A percentile compares a stretch with the other conserved stretches of the same genome.
These are phyloP conservation scores for Scedosporium aurantiacum DNA, from an alignment of 2,329 filamentous ascomycete species.

Conservation along the genomic window DNA sequence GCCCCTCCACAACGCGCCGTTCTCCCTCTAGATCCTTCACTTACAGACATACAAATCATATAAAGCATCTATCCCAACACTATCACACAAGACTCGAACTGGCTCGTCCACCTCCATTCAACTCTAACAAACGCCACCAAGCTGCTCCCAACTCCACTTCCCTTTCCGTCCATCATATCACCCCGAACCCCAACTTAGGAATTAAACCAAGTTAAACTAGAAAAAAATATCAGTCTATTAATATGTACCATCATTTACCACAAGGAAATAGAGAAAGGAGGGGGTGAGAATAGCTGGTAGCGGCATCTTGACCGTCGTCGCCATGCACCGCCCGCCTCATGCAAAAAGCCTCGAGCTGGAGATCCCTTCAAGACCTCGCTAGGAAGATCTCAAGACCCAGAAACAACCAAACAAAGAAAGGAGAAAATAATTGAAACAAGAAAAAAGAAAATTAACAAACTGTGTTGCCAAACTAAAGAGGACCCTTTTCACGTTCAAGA, in stretches of 20 bases:
- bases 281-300: background rate
- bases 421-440: background rate
- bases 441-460: background rate
- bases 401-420: background rate
- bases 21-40: too few relatives aligned
- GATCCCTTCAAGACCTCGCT: background rate
- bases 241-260: background rate
- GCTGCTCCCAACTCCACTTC: background rate
- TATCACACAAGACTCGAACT: too few relatives aligned
- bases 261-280: background rate
- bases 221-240: background rate
- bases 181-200: background rate
- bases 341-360: background rate
- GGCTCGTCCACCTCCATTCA: too few relatives aligned
- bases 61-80: too few relatives aligned
- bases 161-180: background rate
- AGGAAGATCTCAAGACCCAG: background rate
- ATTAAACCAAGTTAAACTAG: background rate
- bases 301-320: too few relatives aligned
- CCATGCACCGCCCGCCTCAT: background rate
- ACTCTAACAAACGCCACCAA: too few relatives aligned
- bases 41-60: too few relatives aligned
- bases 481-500: slow-evolving; percentile 3
- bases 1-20: too few relatives aligned
- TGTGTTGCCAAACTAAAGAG: background rate